Base-by-base conservation (phyloP, 257 asterid species). In the Prunella vulgaris region DNA sequence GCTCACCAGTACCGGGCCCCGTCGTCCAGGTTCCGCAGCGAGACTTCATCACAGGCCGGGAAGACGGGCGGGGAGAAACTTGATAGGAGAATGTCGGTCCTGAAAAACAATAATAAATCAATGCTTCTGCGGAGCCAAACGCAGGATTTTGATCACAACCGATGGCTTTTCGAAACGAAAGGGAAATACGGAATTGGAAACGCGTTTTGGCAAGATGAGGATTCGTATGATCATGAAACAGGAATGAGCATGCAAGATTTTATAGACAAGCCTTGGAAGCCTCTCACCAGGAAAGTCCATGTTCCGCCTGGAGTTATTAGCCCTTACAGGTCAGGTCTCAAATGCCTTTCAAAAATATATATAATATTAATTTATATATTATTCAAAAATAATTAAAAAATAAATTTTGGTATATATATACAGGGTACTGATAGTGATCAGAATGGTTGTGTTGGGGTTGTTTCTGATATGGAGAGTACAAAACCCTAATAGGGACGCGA, bases 241-340 rank as follows among this genome's bases (percentile, higher is more conserved):
- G 97, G 96, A 71, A 84, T 93, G 93, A 90, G 91, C 69, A 93
- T 90, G 90, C 85, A 87, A 15, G 99, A 93, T 84, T 90, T 93
- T 53, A 73, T 87, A 87, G 96, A 93, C 77, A 93, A 91, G 77
- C 99, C 99, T 0, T 93, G 99, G 99, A 93, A 93, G 74, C 99
- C 99, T 0, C 92, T 93, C 17, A 93, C 99, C 0, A 74, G 99
- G 60, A 93, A 93, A 83, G 40, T 89, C 21, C 68, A 76, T 25
- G 77, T 89, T 73, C 94, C 99, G 0, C 73, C 91, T 4, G 90
- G 71, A 33, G 63, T 93, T 58, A 84, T 93, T 66, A 90, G 97
- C 77, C 99, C 99, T 58, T 93, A 93, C 88, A 90, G 97, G 98
- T 77, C 2, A 24, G 3, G 10, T n/a, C 57, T 9, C 38, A 44